phyloP scores from a whole-genome alignment of 108 stramenopile genomes.

The Cylindrotheca closterium region DNA sequence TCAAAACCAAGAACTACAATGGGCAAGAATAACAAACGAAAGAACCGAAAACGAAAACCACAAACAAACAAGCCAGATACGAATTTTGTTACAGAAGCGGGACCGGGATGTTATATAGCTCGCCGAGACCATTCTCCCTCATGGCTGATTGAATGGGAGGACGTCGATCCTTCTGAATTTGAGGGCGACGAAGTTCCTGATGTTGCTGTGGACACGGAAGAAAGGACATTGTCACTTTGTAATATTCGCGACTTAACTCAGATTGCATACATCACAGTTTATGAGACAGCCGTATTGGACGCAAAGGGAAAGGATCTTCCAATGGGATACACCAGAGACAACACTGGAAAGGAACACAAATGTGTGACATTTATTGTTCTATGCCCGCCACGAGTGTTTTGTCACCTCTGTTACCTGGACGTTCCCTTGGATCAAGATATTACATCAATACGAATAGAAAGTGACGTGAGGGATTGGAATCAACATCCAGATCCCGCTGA shows the following conservation, averaged over 20 bases:
- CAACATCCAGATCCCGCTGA: conserved; percentile 63
- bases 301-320: conserved; percentile 12
- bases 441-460: conserved; percentile 58
- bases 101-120: conserved; percentile 56
- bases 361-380: conserved; percentile 80
- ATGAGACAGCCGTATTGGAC: conserved; percentile 27
- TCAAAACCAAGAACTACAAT: not conserved
- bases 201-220: conserved; percentile 53
- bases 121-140: conserved; percentile 6
- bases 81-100: conserved; percentile 53
- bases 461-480: conserved; percentile 68
- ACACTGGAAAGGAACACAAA: conserved; percentile 12
- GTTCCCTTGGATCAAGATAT: conserved; percentile 17
- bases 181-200: conserved; percentile 45
- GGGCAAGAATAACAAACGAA: not conserved
- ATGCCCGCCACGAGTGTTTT: conserved; percentile 72
- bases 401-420: conserved; percentile 62
- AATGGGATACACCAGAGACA: conserved; percentile 36
- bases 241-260: conserved; percentile 30
- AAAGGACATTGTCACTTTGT: conserved; percentile 49
- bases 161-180: conserved; percentile 48
- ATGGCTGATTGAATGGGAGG: conserved; percentile 52
- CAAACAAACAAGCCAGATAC: not conserved
- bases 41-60: not conserved
- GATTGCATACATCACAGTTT: conserved; percentile 50